phyloP scores from a whole-genome alignment of 352 stramenopile genomes.

The Hyphochytrium catenoides region DNA sequence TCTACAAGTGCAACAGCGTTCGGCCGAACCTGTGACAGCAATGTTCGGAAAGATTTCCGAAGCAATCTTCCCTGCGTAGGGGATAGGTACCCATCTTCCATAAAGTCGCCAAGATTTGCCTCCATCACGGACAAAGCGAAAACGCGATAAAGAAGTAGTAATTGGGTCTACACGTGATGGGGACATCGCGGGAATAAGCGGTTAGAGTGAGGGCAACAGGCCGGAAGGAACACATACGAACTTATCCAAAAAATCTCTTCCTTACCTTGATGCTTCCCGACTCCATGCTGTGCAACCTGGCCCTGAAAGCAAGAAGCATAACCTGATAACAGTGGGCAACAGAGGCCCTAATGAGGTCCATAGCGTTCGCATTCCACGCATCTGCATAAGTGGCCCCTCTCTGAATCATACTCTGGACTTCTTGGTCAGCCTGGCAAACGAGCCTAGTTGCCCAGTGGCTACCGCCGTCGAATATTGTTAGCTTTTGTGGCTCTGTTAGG shows the following conservation, averaged over 20 bases:
- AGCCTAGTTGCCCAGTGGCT: too few species aligned
- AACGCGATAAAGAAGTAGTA: conserved; percentile 19
- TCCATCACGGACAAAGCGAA: conserved; percentile 22
- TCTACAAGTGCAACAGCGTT: conserved; percentile 22
- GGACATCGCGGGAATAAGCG: too few species aligned
- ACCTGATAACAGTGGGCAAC: conserved; percentile 21
- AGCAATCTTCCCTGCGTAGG: conserved; percentile 17
- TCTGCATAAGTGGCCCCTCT: conserved; percentile 12
- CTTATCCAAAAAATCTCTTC: too few species aligned
- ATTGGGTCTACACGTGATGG: too few species aligned
- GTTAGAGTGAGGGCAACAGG: too few species aligned
- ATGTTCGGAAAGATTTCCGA: conserved; percentile 12
- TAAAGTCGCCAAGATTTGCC: conserved; percentile 24
- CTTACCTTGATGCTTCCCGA: conserved; percentile 12
- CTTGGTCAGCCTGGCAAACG: too few species aligned
- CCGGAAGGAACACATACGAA: too few species aligned
- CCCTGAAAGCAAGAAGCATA: conserved; percentile 16
- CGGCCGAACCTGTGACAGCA: conserved; percentile 18
- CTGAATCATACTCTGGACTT: too few species aligned
- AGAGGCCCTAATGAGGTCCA: conserved; percentile 25
- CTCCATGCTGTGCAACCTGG: conserved; percentile 9
- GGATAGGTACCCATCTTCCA: conserved; percentile 24
- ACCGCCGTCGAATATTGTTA: too few species aligned
- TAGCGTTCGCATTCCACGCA: conserved; percentile 17
- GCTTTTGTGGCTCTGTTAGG: too few species aligned